Evolutionary conservation across 2,329 filamentous ascomycete genomes (phyloP), one percentile per base, ranked within the genome.

Genomic region (Colletotrichum musae): DNA sequence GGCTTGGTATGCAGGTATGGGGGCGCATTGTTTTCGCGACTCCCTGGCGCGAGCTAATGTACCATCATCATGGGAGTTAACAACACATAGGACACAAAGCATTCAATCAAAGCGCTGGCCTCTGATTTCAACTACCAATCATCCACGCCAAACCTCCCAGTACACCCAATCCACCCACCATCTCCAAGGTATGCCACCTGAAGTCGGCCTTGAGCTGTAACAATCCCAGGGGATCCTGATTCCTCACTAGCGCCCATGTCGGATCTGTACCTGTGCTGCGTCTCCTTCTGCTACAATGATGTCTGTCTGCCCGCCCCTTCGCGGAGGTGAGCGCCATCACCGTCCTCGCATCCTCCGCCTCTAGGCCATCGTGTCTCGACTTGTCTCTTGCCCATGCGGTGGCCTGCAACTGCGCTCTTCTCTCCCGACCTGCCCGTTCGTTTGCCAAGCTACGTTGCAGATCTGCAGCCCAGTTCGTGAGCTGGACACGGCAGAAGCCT

Each of bases 381-480:
- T 85, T 82, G 75, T 92, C 88, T 0, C 88, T 90, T 39, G 94
- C 83, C 92, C 92, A 94, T 32, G 90, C 82, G 4, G 90, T 89
- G 43, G 91, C 82, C 76, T 94, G 89, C 24, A 85, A 87, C 24
- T 86, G 84, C 4, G 88, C 86, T 0, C 93, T 81, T 7, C 86
- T 82, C 70, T 92, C 90, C 70, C 91, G 95, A 72, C 89, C 84
- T 32, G 88, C 87, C n/a, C 90, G 87, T 77, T 96, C 94, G 67
- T 91, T 91, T 32, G 90, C 87, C 1, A 96, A 83, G 75, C 92
- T 94, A 64, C 89, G 88, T 77, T 97, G 93, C 0, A 97, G 84
- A 74, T 96, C 93, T 7, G 90, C 87, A 0, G 94, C 94, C 94
- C 94, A 97, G 75, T 92, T 93, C 2, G 91, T 92, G 18, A 97